A percentile compares a stretch with the other conserved stretches of the same genome.
Conservation (phyloP, 495 filamentous ascomycete species). For the Daldinia bambusicola region DNA sequence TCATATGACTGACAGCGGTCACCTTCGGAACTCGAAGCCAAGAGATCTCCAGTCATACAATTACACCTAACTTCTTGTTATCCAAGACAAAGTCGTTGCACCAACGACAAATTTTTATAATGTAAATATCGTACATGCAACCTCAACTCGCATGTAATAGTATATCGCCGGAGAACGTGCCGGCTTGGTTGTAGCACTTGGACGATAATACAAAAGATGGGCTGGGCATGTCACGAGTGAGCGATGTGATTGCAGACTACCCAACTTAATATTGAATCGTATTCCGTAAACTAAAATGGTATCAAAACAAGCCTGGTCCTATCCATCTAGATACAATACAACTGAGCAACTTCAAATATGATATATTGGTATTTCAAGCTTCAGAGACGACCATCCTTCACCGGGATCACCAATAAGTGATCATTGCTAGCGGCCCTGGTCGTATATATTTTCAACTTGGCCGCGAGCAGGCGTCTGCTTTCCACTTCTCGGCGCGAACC, state of each 20-base stretch:
- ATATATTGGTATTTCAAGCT: slow-evolving; percentile 10
- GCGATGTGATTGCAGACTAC: background rate
- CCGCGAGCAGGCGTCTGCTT: background rate
- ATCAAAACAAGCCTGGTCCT: slow-evolving; percentile 19
- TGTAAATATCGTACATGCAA: slow-evolving; percentile 19
- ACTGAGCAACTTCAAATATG: background rate
- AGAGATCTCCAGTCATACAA: slow-evolving; percentile 27
- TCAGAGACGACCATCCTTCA: slow-evolving; percentile 5
- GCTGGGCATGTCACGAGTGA: background rate
- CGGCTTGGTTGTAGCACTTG: slow-evolving; percentile 15
- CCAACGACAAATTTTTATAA: slow-evolving; percentile 1
- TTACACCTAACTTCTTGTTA: slow-evolving; percentile 5
- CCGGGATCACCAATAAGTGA: background rate
- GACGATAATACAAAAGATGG: slow-evolving; percentile 17
- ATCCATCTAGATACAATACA: slow-evolving; percentile 15
- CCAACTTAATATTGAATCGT: background rate
- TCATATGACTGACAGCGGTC: background rate
- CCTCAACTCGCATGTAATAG: slow-evolving; percentile 19
- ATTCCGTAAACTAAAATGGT: slow-evolving; percentile 21
- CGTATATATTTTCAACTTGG: slow-evolving; percentile 1
- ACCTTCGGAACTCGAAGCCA: slow-evolving; percentile 18
- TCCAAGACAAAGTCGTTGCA: slow-evolving; percentile 13
- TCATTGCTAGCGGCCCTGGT: background rate
- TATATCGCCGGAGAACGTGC: slow-evolving; percentile 12
- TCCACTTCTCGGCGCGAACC: background rate